Evolutionary conservation across 768 basidiomycete species (phyloP).

Genomic region (Lactifluus pinguis): DNA sequence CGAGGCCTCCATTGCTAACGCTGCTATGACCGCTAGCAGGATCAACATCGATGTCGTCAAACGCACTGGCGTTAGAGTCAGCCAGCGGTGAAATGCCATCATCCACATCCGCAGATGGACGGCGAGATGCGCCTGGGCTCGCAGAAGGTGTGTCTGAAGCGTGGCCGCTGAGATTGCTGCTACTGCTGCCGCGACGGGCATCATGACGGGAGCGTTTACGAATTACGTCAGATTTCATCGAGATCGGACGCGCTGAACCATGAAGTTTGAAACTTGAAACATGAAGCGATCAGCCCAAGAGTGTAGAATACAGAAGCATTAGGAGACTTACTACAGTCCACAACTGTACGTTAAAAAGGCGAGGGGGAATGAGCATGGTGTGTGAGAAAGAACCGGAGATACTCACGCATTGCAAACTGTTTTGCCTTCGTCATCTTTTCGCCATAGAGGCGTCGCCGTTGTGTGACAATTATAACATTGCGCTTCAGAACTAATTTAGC

Average conservation of each 20-base stretch:
- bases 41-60: slow-evolving; percentile 7
- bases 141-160: slow-evolving; percentile 64
- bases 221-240: slow-evolving; percentile 87
- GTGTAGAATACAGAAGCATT: background rate
- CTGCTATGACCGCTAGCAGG: slow-evolving; percentile 41
- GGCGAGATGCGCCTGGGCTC: slow-evolving; percentile 64
- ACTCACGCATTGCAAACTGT: slow-evolving; percentile 86
- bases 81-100: slow-evolving; percentile 47
- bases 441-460: slow-evolving; percentile 81
- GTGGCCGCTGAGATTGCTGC: slow-evolving; percentile 24
- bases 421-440: slow-evolving; percentile 86
- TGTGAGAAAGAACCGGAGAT: background rate
- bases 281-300: slow-evolving; percentile 3
- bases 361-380: background rate
- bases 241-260: slow-evolving; percentile 77
- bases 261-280: slow-evolving; percentile 62
- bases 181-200: slow-evolving; percentile 44
- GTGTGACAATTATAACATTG: slow-evolving; percentile 90
- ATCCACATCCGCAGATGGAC: slow-evolving; percentile 46
- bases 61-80: slow-evolving; percentile 35
- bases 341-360: slow-evolving; percentile 38
- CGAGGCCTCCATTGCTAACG: slow-evolving; percentile 26
- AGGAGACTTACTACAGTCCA: slow-evolving; percentile 56
- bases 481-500: slow-evolving; percentile 28
- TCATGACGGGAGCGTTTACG: slow-evolving; percentile 82